Conservation (phyloP, 257 asterid genomes). For the Salvia hispanica region DNA sequence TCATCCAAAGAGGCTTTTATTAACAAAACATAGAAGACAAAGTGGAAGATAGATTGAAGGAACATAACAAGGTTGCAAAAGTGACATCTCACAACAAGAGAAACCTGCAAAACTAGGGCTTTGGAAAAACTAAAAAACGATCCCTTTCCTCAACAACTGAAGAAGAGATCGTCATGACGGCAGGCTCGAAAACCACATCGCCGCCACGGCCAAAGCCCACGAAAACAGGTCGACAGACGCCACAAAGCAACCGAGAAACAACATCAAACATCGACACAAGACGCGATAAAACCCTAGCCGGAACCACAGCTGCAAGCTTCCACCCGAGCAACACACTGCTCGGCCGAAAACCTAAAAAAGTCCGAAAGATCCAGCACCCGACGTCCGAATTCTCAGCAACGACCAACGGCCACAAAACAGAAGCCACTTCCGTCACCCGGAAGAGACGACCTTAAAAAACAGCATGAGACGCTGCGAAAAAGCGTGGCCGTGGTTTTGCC, state of each 20-base stretch:
- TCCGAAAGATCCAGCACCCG: constrained; percentile 40
- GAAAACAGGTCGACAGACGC: constrained; percentile 44
- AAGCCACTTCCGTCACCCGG: constrained; percentile 24
- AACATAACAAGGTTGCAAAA: constrained; percentile 41
- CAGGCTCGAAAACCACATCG: constrained; percentile 34
- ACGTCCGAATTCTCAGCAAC: constrained; percentile 44
- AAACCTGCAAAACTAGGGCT: constrained; percentile 74
- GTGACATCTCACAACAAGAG: constrained; percentile 46
- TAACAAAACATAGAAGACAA: constrained; percentile 16
- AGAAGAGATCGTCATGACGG: constrained; percentile 48
- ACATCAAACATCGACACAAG: constrained; percentile 23
- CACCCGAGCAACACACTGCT: too few species aligned
- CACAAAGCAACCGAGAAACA: constrained; percentile 47
- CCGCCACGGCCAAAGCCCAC: constrained; percentile 74
- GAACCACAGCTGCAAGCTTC: constrained; percentile 26
- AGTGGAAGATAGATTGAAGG: constrained; percentile 6
- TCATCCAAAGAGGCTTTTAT: constrained; percentile 30
- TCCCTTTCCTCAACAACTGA: constrained; percentile 23
- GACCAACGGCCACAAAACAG: constrained; percentile 40
- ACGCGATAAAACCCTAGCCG: constrained; percentile 34
- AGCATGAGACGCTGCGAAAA: constrained; percentile 65
- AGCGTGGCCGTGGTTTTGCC: constrained; percentile 43
- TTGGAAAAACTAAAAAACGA: constrained; percentile 52
- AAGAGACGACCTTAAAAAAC: constrained; percentile 49
- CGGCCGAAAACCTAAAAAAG: constrained; percentile 1